Evolutionary conservation across 495 filamentous ascomycete genomes (phyloP).

Genomic region (Hypomontagnella monticulosa): DNA sequence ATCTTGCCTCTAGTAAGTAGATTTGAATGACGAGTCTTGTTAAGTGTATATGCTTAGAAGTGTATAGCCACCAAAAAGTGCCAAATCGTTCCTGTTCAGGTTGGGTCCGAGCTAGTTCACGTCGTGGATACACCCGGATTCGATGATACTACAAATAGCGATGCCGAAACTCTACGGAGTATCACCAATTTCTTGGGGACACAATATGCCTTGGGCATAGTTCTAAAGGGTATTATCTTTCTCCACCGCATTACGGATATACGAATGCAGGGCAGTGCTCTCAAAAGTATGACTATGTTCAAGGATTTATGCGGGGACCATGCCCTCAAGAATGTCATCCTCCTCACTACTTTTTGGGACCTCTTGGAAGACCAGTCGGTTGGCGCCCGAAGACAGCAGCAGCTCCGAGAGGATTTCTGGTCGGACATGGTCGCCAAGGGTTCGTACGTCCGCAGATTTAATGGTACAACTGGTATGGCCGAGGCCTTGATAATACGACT

Average conservation of each 20-base stretch:
- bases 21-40: not conserved
- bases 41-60: not conserved
- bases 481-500: not conserved
- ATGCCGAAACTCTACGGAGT: slow-evolving; percentile 52
- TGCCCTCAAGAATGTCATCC: slow-evolving; percentile 49
- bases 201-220: slow-evolving; percentile 39
- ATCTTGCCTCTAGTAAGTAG: slow-evolving; percentile 1
- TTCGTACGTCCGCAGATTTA: not conserved
- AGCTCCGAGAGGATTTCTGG: slow-evolving; percentile 33
- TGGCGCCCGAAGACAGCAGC: slow-evolving; percentile 37
- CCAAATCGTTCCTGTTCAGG: not conserved
- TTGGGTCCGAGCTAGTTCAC: slow-evolving; percentile 28
- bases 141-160: slow-evolving; percentile 56
- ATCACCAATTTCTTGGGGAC: slow-evolving; percentile 47
- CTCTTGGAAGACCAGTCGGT: slow-evolving; percentile 25
- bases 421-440: no score
- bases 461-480: not conserved
- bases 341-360: slow-evolving; percentile 57
- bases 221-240: slow-evolving; percentile 52
- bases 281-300: slow-evolving; percentile 54
- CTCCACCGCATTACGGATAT: slow-evolving; percentile 56
- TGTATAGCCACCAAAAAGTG: slow-evolving; percentile 2
- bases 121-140: slow-evolving; percentile 64
- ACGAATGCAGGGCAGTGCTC: slow-evolving; percentile 48
- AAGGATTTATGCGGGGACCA: slow-evolving; percentile 53